Evolutionary conservation across 176 grass and related monocot species (phyloP), one percentile per base, ranked within the genome.

Genomic region (Olyra latifolia): DNA sequence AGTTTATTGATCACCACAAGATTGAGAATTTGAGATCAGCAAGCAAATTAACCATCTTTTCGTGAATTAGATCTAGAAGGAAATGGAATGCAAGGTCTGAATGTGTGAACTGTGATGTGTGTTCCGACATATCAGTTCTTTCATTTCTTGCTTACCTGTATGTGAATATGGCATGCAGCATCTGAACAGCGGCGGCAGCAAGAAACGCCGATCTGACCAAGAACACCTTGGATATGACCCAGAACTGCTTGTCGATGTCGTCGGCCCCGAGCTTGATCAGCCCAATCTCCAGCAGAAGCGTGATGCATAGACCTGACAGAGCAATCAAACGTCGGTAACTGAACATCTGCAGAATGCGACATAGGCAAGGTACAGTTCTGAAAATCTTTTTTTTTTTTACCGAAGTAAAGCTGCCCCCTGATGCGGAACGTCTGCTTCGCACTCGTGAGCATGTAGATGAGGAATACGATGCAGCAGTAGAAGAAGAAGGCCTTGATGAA

Each of bases 401-500:
- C 81, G 8, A 91, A 87, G 66, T 89, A 93, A 56, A 97, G 87
- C 50, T 85, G 89, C 4, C 84, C 91, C 35, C 89, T 79, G 8
- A 94, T 86, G 46, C 57, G 30, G 71, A 91, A 94, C 2, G 89
- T 97, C 69, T 94, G 91, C 65, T 89, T 93, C 27, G 94, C 88
- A 59, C 89, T 91, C 12, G 94, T 97, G 52, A 97, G 87, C 78
- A 97, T 81, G 87, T 91, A 93, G 74, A 88, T 57, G 79, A 93
- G 91, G 76, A 93, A 97, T 6, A 80, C 77, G 44, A 91, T 56
- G 48, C 81, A 91, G 58, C 84, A 72, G 57, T 91, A 93, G 84
- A 83, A 91, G 91, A 93, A 89, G 86, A 93, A 91, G 20, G 94
- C 87, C 84, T 91, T 93, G 78, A 93, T 82, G 84, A 91, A 91